Evolutionary conservation across 2,329 filamentous ascomycete genomes (phyloP).

Genomic region (Helicocarpus griseus): DNA sequence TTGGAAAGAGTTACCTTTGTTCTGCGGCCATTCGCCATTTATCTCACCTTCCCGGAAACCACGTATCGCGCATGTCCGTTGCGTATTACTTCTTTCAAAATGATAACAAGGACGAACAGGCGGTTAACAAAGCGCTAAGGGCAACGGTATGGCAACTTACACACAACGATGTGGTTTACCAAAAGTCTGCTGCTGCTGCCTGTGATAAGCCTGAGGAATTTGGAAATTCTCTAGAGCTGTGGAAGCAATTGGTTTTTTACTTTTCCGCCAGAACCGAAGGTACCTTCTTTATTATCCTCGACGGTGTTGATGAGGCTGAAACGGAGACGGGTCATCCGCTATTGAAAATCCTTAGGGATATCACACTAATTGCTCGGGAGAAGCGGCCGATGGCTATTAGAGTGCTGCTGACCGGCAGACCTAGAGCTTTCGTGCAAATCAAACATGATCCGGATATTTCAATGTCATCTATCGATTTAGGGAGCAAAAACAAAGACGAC

Average conservation of each 20-base stretch:
- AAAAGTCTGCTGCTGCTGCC: slow-evolving; percentile 10
- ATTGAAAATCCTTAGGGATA: slow-evolving; percentile 13
- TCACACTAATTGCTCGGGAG: slow-evolving; percentile 8
- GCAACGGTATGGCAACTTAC: slow-evolving; percentile 11
- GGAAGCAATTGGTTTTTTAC: slow-evolving; percentile 11
- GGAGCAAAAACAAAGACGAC: slow-evolving; percentile 15
- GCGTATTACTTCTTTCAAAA: slow-evolving; percentile 13
- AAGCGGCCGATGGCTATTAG: slow-evolving; percentile 12
- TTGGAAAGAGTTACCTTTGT: slow-evolving; percentile 12
- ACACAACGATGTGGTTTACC: slow-evolving; percentile 10
- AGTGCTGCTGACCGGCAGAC: slow-evolving; percentile 14
- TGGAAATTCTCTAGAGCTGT: slow-evolving; percentile 10
- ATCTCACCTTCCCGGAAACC: slow-evolving; percentile 7
- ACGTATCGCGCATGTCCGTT: slow-evolving; percentile 7
- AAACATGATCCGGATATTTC: slow-evolving; percentile 8
- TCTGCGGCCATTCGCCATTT: slow-evolving; percentile 10
- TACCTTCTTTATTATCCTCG: slow-evolving; percentile 34
- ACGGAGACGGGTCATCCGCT: slow-evolving; percentile 15
- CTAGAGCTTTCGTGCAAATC: slow-evolving; percentile 13
- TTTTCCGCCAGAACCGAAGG: slow-evolving; percentile 15
- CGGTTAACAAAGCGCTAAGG: slow-evolving; percentile 10
- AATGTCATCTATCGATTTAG: slow-evolving; percentile 13
- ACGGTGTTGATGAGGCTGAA: slow-evolving; percentile 40
- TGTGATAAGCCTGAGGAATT: slow-evolving; percentile 13
- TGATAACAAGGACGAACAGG: slow-evolving; percentile 11